Evolutionary conservation across 805 yeast species (phyloP), one percentile per base, ranked within the genome.

Genomic region (Yarrowia keelungensis): DNA sequence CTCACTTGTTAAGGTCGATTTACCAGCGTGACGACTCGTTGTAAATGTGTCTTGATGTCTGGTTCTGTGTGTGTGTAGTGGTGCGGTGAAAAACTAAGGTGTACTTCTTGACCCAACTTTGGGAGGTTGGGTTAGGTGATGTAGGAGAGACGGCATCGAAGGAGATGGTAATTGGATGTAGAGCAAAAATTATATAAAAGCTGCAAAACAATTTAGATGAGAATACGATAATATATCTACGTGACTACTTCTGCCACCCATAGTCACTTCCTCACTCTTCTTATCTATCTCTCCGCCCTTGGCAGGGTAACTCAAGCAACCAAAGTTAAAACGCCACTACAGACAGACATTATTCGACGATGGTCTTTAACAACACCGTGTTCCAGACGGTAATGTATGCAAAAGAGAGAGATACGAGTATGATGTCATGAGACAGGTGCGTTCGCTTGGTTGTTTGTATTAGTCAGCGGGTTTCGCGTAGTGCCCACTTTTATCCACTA

Each of bases 11-110:
- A 12, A 35, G 19, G 61, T 54, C 56, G 46, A 8, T 36, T 10
- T 39, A 54, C 61, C 61, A 54, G 61, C 61, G 32, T 41, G 61
- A 19, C 61, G 36, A 54, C 43, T 39, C 19, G 61, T 39, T 8
- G 12, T 5, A 16, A 14, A 39, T 56, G 49, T 42, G 64, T 43
- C 64, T 56, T 56, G 64, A 39, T 56, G 64, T 42, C 47, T 43
- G 64, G 49, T 26, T 42, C n/a, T 54, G 62, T 56, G 62, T 56
- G 49, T 42, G 64, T 41, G 38, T 26, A 56, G 64, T 56, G 49
- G 64, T 56, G 59, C 59, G 64, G 64, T 56, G 64, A 56, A 56
- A 56, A 56, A 56, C 64, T 56, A 56, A 56, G 64, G 64, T 56
- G 64, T 32, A 42, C 35, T 43, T 42, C 26, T 26, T 22, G 11